These are phyloP conservation scores for Erodium texanum DNA, from an alignment of 441 rosid genomes.

Conservation along the genomic window DNA sequence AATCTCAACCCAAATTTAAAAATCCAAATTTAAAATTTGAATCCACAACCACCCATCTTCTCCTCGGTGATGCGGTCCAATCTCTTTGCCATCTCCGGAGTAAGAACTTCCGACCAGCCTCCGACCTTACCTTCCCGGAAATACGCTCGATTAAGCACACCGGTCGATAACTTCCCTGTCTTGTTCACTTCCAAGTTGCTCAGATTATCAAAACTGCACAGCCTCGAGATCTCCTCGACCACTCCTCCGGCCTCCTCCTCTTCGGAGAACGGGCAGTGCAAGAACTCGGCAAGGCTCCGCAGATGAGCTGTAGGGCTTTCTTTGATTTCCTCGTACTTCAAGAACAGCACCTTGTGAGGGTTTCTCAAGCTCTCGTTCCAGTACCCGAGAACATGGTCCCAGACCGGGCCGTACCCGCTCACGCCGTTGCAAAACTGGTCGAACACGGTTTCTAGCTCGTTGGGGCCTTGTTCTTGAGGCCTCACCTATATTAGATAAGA, in stretches of 20 bases:
- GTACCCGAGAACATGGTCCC: neutral
- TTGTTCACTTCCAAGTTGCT: neutral
- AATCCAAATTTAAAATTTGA: neutral
- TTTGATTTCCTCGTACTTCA: slow-evolving; percentile 27
- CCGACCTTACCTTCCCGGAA: neutral
- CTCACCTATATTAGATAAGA: too few species aligned
- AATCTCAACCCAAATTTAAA: too few species aligned
- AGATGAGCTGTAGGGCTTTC: neutral
- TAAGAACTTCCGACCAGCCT: neutral
- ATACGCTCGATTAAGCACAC: neutral
- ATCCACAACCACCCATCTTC: neutral
- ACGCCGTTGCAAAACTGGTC: slow-evolving; percentile 5
- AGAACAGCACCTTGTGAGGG: slow-evolving; percentile 13
- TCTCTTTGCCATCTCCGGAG: neutral
- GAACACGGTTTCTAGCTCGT: slow-evolving; percentile 5
- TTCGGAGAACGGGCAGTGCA: slow-evolving; percentile 7
- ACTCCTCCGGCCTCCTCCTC: neutral
- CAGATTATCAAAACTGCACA: neutral
- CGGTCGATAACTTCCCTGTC: neutral
- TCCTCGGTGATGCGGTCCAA: neutral
- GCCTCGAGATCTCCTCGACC: neutral
- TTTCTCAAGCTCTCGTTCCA: slow-evolving; percentile 6
- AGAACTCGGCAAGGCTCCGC: slow-evolving; percentile 20
- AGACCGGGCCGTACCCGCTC: neutral
- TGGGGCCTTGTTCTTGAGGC: too few species aligned